phyloP scores from a whole-genome alignment of 164 flowering plant genomes.

The Vitis labrusca region DNA sequence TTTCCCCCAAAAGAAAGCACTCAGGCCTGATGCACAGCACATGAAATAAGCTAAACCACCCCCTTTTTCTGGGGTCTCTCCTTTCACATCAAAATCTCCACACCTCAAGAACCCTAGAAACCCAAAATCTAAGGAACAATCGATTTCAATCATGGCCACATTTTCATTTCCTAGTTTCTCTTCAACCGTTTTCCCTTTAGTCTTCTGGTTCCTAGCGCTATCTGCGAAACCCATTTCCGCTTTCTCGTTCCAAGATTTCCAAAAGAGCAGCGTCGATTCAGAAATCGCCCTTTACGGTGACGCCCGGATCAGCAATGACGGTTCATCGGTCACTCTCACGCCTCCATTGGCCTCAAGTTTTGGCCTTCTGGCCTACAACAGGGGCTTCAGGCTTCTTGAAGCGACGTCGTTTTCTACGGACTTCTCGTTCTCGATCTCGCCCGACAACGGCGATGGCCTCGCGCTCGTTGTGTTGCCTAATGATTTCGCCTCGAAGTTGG shows the following conservation, averaged over 20 bases:
- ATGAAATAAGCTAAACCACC: too few relatives aligned
- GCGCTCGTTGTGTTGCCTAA: slow-evolving; percentile 18
- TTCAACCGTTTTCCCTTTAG: neutral
- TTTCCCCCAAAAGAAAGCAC: too few relatives aligned
- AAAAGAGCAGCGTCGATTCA: slow-evolving; percentile 18
- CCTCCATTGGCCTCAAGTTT: slow-evolving; percentile 13
- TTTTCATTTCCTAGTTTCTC: neutral
- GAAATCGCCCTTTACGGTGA: slow-evolving; percentile 26
- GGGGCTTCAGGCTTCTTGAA: slow-evolving; percentile 17
- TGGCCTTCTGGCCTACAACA: slow-evolving; percentile 16
- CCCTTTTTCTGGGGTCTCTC: too few relatives aligned
- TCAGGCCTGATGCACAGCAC: too few relatives aligned
- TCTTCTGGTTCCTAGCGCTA: slow-evolving; percentile 3
- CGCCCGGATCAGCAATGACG: slow-evolving; percentile 18
- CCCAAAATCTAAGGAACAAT: too few relatives aligned
- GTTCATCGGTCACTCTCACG: slow-evolving; percentile 19
- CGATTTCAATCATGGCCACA: neutral
- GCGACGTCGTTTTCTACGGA: slow-evolving; percentile 30
- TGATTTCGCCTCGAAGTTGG: slow-evolving; percentile 9
- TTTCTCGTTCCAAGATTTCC: neutral
- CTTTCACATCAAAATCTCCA: too few relatives aligned
- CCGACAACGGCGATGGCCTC: slow-evolving; percentile 25
- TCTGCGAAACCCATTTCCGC: slow-evolving; percentile 4
- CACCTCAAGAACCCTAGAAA: too few relatives aligned
- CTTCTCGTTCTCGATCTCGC: slow-evolving; percentile 26